Evolutionary conservation across 116 monocot genomes (phyloP).

Genomic region (Papilionanthe hybrid): DNA sequence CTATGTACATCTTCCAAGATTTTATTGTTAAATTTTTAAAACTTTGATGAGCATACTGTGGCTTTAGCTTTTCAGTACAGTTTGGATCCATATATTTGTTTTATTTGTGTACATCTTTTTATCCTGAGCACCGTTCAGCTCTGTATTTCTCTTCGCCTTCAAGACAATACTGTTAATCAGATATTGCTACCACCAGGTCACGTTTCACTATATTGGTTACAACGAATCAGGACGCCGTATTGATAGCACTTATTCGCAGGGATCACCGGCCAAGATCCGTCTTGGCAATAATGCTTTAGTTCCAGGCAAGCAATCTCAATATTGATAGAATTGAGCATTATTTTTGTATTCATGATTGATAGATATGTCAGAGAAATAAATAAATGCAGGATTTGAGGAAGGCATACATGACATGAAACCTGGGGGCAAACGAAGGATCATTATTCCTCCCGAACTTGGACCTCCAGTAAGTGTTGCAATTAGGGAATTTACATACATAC

Average conservation of each 20-base stretch:
- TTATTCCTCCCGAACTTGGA: slow-evolving; percentile 97
- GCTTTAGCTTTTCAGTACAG: neutral
- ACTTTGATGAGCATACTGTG: neutral
- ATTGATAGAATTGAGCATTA: neutral
- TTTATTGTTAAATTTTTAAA: neutral
- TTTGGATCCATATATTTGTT: too few species aligned
- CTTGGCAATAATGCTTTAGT: slow-evolving; percentile 83
- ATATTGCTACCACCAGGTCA: slow-evolving; percentile 9
- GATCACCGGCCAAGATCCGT: slow-evolving; percentile 83
- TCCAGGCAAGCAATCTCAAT: slow-evolving; percentile 51
- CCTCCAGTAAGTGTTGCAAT: slow-evolving; percentile 17
- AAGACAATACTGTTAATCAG: neutral
- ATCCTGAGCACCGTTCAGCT: neutral
- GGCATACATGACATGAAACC: slow-evolving; percentile 87
- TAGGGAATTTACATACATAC: too few species aligned
- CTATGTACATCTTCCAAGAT: neutral
- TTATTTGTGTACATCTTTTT: neutral
- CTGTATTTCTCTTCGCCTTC: neutral
- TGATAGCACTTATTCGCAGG: slow-evolving; percentile 93
- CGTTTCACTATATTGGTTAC: slow-evolving; percentile 33
- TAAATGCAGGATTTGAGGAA: slow-evolving; percentile 79
- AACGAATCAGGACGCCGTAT: slow-evolving; percentile 34
- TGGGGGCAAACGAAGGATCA: slow-evolving; percentile 88
- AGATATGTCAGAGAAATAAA: neutral
- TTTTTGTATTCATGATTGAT: neutral